phyloP scores from a whole-genome alignment of 83 land plant species.

The Picea engelmannii region DNA sequence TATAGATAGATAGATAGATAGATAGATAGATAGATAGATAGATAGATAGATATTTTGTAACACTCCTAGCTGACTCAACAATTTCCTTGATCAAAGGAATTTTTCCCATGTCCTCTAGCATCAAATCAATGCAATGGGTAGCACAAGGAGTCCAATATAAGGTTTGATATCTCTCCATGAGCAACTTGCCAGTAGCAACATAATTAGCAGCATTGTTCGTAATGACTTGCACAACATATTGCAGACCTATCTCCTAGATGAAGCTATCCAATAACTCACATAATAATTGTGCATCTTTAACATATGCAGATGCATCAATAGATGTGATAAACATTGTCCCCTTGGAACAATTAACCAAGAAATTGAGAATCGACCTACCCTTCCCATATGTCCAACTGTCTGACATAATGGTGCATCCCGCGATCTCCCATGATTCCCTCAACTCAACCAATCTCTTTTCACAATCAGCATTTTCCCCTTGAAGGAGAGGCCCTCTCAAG shows the following conservation, averaged over 20 bases:
- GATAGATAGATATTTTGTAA: too few relatives aligned
- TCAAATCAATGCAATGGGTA: neutral
- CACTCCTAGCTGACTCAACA: too few relatives aligned
- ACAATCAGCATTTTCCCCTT: too few relatives aligned
- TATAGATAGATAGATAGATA: too few relatives aligned
- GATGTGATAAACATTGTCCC: neutral
- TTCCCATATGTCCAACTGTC: too few relatives aligned
- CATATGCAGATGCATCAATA: neutral
- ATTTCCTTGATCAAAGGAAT: neutral
- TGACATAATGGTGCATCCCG: too few relatives aligned
- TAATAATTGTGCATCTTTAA: neutral
- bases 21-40: too few relatives aligned
- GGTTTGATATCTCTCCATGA: neutral
- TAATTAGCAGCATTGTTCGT: neutral
- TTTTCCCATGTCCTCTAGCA: neutral
- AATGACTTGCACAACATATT: neutral
- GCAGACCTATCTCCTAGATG: neutral
- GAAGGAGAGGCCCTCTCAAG: too few relatives aligned
- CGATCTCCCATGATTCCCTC: too few relatives aligned
- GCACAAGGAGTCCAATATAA: slow-evolving; percentile 4
- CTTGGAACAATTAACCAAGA: too few relatives aligned
- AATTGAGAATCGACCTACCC: too few relatives aligned
- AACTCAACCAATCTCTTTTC: too few relatives aligned
- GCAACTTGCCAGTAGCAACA: neutral
- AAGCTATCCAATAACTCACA: neutral